Percentiles rank a stretch among this genome's conserved stretches.
These are phyloP conservation scores for Chaetomium tenue DNA, from an alignment of 495 filamentous ascomycete genomes.

Conservation along the genomic window DNA sequence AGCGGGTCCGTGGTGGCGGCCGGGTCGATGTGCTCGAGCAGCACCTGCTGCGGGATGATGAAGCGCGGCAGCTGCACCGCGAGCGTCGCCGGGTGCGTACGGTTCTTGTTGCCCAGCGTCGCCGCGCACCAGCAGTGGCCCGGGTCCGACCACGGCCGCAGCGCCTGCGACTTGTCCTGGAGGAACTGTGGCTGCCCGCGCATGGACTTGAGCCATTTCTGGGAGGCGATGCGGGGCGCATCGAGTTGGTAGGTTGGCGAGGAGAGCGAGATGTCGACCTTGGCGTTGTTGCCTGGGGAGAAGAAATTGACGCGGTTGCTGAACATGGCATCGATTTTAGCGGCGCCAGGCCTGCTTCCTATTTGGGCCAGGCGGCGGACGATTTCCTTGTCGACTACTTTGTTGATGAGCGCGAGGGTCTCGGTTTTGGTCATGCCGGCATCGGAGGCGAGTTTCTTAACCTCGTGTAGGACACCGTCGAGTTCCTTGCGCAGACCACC, in stretches of 20 bases:
- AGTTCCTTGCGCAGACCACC: conserved; percentile 23
- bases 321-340: conserved; percentile 33
- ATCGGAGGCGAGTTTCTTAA: conserved; percentile 9
- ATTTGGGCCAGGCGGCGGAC: conserved; percentile 40
- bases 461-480: conserved; percentile 20
- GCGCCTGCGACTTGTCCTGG: conserved; percentile 40
- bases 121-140: conserved; percentile 68
- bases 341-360: conserved; percentile 31
- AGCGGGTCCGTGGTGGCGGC: conserved; percentile 52
- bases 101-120: conserved; percentile 27
- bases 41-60: conserved; percentile 56
- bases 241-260: conserved; percentile 32
- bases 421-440: conserved; percentile 34
- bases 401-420: conserved; percentile 35
- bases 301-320: conserved; percentile 45
- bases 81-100: conserved; percentile 40
- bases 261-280: conserved; percentile 31
- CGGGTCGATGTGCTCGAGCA: conserved; percentile 62
- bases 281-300: conserved; percentile 37
- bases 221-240: conserved; percentile 19
- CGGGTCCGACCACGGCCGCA: conserved; percentile 58
- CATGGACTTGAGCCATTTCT: conserved; percentile 29
- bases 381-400: conserved; percentile 39
- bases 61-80: conserved; percentile 45
- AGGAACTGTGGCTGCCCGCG: conserved; percentile 27